Evolutionary conservation across 768 basidiomycete species (phyloP).

Genomic region (Phaffia tasmanica): DNA sequence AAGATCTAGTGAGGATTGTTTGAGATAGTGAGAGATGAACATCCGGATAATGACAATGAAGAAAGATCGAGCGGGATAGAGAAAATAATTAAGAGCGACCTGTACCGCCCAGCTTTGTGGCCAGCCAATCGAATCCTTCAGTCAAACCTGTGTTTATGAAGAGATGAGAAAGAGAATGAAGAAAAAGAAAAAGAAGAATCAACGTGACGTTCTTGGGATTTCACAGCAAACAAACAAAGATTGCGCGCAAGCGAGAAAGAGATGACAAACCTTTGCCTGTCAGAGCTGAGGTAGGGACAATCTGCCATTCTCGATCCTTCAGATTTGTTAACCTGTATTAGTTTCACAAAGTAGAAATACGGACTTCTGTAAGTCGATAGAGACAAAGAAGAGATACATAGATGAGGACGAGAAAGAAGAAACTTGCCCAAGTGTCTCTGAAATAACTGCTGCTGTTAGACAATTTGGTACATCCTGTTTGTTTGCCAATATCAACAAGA

Average conservation of each 20-base stretch:
- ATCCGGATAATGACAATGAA: too few species aligned
- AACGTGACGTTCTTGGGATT: not conserved
- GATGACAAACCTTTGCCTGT: not conserved
- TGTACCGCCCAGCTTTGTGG: not conserved
- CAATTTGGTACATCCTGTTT: conserved; percentile 6
- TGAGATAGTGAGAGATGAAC: too few species aligned
- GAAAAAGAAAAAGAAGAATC: too few species aligned
- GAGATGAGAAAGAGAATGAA: not conserved
- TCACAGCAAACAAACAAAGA: not conserved
- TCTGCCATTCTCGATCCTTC: conserved; percentile 26
- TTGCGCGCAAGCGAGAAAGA: not conserved
- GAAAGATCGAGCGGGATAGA: too few species aligned
- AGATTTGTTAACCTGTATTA: conserved; percentile 15
- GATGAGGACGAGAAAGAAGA: not conserved
- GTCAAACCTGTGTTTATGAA: not conserved
- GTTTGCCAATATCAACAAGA: not conserved
- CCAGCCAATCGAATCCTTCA: conserved; percentile 18
- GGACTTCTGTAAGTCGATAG: not conserved
- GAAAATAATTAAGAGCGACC: too few species aligned
- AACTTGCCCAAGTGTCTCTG: conserved; percentile 10
- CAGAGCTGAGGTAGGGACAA: conserved; percentile 11
- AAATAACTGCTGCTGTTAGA: not conserved
- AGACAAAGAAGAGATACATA: not conserved
- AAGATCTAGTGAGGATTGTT: too few species aligned
- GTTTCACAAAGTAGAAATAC: not conserved